These are phyloP conservation scores for Leccinum variicolor DNA, from an alignment of 768 basidiomycete species.

Conservation along the genomic window DNA sequence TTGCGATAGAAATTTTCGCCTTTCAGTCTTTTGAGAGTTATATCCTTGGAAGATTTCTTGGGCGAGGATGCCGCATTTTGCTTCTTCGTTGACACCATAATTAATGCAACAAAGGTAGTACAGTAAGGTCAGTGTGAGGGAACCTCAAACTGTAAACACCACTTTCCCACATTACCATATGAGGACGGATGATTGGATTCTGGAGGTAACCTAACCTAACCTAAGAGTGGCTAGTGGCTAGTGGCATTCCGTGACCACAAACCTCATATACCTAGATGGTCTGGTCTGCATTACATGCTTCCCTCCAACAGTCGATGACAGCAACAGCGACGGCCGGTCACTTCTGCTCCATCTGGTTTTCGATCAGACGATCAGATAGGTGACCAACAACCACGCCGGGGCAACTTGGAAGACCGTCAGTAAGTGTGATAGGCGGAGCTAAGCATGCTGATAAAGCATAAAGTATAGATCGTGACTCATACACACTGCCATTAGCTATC, in stretches of 20 bases:
- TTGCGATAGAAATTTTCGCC: conserved; percentile 99
- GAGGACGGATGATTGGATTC: not conserved
- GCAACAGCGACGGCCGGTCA: too few relatives aligned
- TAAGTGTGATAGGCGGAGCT: not conserved
- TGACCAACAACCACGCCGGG: not conserved
- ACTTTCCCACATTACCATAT: conserved; percentile 13
- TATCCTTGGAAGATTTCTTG: conserved; percentile 44
- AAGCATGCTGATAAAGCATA: conserved; percentile 5
- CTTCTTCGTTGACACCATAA: conserved; percentile 32
- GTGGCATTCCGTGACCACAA: too few relatives aligned
- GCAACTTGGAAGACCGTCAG: not conserved
- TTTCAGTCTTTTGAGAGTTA: conserved; percentile 68
- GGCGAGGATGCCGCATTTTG: conserved; percentile 23
- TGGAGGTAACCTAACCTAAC: too few relatives aligned
- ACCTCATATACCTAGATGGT: too few relatives aligned
- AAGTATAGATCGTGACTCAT: not conserved
- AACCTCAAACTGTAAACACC: too few relatives aligned
- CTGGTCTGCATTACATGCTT: too few relatives aligned
- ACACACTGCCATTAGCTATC: not conserved
- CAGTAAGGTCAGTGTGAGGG: not conserved
- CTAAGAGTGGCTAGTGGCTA: too few relatives aligned
- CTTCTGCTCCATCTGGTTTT: too few relatives aligned
- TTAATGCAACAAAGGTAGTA: conserved; percentile 7
- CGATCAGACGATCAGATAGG: not conserved
- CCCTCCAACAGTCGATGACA: too few relatives aligned